Percentiles rank a stretch among this genome's conserved stretches.
These are phyloP conservation scores for Dichotomocladium elegans DNA, from an alignment of 371 early-diverging fungal genomes.

Conservation along the genomic window DNA sequence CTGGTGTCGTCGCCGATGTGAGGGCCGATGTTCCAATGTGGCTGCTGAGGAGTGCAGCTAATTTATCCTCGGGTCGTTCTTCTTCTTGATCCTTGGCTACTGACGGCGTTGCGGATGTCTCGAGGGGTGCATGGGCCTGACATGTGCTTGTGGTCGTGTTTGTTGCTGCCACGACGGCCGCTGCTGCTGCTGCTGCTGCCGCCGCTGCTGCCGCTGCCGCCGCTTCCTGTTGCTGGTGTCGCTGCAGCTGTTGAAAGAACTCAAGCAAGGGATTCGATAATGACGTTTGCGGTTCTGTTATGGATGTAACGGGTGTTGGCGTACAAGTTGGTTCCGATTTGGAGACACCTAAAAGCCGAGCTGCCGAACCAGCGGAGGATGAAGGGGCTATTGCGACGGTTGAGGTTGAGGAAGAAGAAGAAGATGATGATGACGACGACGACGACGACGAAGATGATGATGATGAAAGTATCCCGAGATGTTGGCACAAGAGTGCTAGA, in stretches of 20 bases:
- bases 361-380: no score
- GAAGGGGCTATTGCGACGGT: neutral
- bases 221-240: neutral
- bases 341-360: neutral
- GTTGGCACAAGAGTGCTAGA: conserved; percentile 43
- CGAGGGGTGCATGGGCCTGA: neutral
- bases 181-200: neutral
- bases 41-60: conserved; percentile 7
- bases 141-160: conserved; percentile 5
- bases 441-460: neutral
- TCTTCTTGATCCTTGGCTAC: conserved; percentile 17
- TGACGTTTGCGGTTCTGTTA: conserved; percentile 11
- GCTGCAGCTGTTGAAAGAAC: conserved; percentile 1
- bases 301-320: conserved; percentile 18
- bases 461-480: conserved; percentile 21
- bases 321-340: conserved; percentile 1
- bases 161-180: conserved; percentile 11
- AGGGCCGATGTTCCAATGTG: neutral
- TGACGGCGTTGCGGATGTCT: conserved; percentile 11
- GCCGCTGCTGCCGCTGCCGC: conserved; percentile 7
- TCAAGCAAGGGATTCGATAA: conserved; percentile 5
- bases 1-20: neutral
- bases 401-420: neutral
- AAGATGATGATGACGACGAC: neutral
- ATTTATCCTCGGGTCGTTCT: conserved; percentile 9